A percentile compares a stretch with the other conserved stretches of the same genome.
Conservation (phyloP, 2,329 filamentous ascomycete genomes). For the Coniochaeta ligniaria region DNA sequence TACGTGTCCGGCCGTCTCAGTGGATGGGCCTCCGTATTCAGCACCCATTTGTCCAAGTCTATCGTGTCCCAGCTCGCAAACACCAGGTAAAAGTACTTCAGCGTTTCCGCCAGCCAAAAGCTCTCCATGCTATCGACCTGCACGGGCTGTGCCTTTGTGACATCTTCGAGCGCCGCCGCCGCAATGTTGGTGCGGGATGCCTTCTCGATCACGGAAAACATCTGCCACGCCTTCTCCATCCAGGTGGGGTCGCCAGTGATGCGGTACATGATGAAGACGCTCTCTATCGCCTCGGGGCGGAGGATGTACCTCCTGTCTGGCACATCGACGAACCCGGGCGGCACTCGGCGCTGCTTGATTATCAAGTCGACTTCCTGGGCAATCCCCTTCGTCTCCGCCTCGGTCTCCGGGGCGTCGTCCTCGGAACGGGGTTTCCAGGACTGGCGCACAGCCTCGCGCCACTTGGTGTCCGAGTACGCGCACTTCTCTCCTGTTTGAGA, state of each 20-base stretch:
- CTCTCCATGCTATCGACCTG: slow-evolving; percentile 63
- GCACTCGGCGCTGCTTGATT: slow-evolving; percentile 32
- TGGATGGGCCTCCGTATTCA: slow-evolving; percentile 52
- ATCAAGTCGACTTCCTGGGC: neutral
- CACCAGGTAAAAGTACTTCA: slow-evolving; percentile 61
- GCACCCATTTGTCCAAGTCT: slow-evolving; percentile 55
- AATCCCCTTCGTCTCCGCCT: neutral
- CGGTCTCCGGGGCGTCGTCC: neutral
- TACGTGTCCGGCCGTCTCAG: slow-evolving; percentile 24
- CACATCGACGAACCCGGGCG: slow-evolving; percentile 48
- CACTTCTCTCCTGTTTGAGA: slow-evolving; percentile 14
- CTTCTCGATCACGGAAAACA: slow-evolving; percentile 60
- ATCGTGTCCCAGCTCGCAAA: slow-evolving; percentile 52
- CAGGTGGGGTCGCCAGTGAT: slow-evolving; percentile 60
- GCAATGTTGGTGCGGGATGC: slow-evolving; percentile 56
- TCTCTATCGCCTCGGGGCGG: slow-evolving; percentile 73
- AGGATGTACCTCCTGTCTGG: slow-evolving; percentile 55
- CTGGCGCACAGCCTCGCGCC: slow-evolving; percentile 14
- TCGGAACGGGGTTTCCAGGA: slow-evolving; percentile 5
- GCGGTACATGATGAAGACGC: slow-evolving; percentile 70
- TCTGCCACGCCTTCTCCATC: slow-evolving; percentile 65
- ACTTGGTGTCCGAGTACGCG: slow-evolving; percentile 15
- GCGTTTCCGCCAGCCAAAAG: slow-evolving; percentile 64
- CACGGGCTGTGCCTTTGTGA: slow-evolving; percentile 36
- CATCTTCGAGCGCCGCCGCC: slow-evolving; percentile 59